phyloP scores from a whole-genome alignment of 2,329 filamentous ascomycete species.

The Colletotrichum lupini region DNA sequence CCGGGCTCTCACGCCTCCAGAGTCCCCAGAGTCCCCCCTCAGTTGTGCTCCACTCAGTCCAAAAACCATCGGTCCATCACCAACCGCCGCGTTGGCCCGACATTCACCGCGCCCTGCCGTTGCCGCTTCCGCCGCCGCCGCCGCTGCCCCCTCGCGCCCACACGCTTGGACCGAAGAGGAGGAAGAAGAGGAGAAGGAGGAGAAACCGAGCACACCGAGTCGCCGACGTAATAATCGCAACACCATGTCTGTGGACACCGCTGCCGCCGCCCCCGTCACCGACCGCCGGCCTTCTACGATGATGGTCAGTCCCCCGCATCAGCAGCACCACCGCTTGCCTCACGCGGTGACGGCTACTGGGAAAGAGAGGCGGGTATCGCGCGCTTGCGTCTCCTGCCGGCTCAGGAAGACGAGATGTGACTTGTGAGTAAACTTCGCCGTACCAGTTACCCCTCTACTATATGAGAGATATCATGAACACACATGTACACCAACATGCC shows the following conservation, averaged over 20 bases:
- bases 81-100: not conserved
- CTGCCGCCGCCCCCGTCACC: not conserved
- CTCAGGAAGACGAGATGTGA: constrained; percentile 46
- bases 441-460: not conserved
- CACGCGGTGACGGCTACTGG: constrained; percentile 27
- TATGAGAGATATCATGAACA: too few species aligned
- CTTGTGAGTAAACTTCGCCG: constrained; percentile 40
- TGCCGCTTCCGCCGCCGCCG: not conserved
- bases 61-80: not conserved
- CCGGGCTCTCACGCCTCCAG: not conserved
- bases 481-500: too few species aligned
- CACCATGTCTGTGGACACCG: constrained; percentile 25
- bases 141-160: not conserved
- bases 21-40: not conserved
- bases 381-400: constrained; percentile 46
- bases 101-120: too few species aligned
- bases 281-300: not conserved
- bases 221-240: not conserved
- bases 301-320: constrained; percentile 1
- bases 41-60: not conserved
- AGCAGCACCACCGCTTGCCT: constrained; percentile 4
- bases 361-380: constrained; percentile 44
- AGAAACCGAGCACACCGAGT: not conserved
- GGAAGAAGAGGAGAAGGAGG: too few species aligned
- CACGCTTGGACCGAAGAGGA: constrained; percentile 2